A percentile compares a stretch with the other conserved stretches of the same genome.
Evolutionary conservation across 257 asterid species (phyloP).

Genomic region (Fraxinus cuspidata): DNA sequence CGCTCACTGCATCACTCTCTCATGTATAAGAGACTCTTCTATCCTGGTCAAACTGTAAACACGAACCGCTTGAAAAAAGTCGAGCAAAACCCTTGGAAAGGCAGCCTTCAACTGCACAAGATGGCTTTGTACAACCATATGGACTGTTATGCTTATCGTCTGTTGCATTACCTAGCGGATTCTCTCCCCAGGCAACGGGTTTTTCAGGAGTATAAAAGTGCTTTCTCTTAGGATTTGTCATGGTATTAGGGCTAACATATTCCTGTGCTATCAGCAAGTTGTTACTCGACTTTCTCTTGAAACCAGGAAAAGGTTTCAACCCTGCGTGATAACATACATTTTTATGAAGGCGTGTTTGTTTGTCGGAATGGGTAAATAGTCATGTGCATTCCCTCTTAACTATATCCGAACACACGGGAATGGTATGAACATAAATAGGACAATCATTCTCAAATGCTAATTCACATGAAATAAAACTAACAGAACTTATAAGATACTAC

Average conservation of each 20-base stretch:
- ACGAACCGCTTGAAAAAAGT: slow-evolving; percentile 57
- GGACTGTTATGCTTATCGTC: slow-evolving; percentile 42
- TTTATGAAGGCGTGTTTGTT: neutral
- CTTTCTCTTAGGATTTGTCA: slow-evolving; percentile 46
- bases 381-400: neutral
- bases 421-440: neutral
- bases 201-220: slow-evolving; percentile 25
- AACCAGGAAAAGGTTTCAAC: slow-evolving; percentile 56
- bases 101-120: slow-evolving; percentile 76
- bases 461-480: neutral
- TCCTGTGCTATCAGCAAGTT: slow-evolving; percentile 36
- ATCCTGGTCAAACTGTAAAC: slow-evolving; percentile 52
- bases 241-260: slow-evolving; percentile 23
- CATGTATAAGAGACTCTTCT: slow-evolving; percentile 50
- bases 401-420: neutral
- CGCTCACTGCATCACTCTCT: neutral
- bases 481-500: neutral
- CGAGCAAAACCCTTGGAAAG: slow-evolving; percentile 79
- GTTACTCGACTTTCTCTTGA: slow-evolving; percentile 65
- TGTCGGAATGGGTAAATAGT: neutral
- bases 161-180: slow-evolving; percentile 21
- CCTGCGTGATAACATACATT: slow-evolving; percentile 37
- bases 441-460: neutral
- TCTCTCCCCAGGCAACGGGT: slow-evolving; percentile 33
- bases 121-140: slow-evolving; percentile 44